Conservation (phyloP, 306 rosid genomes). For the Cercis canadensis region DNA sequence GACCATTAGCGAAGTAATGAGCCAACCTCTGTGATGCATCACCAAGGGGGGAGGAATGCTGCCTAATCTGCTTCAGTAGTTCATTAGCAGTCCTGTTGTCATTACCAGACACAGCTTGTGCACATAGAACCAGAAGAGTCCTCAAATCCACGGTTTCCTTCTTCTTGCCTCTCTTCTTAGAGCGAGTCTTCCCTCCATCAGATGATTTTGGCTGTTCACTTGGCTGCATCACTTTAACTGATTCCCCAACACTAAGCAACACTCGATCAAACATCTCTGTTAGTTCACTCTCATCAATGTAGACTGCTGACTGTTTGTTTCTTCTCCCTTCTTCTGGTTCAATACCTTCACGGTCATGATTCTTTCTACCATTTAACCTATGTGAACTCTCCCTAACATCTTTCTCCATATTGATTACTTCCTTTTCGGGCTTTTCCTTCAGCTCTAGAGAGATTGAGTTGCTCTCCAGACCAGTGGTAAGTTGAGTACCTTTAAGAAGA, state of each 20-base stretch:
- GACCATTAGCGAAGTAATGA: constrained; percentile 60
- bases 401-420: constrained; percentile 32
- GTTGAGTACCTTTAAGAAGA: constrained; percentile 62
- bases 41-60: constrained; percentile 64
- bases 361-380: constrained; percentile 54
- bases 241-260: constrained; percentile 51
- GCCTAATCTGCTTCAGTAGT: constrained; percentile 59
- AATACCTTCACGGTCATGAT: constrained; percentile 48
- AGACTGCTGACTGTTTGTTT: constrained; percentile 56
- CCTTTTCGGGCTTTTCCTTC: constrained; percentile 31
- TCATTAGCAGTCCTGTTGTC: constrained; percentile 48
- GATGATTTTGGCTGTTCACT: too few species aligned
- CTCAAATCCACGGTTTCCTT: constrained; percentile 70
- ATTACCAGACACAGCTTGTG: constrained; percentile 63
- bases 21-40: constrained; percentile 65
- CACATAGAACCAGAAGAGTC: constrained; percentile 57
- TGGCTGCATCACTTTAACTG: constrained; percentile 9
- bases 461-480: constrained; percentile 53
- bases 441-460: constrained; percentile 18
- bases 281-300: constrained; percentile 54
- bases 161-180: constrained; percentile 47
- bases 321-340: constrained; percentile 56
- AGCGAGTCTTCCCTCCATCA: constrained; percentile 39
- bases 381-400: constrained; percentile 45
- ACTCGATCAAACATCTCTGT: constrained; percentile 61